These are phyloP conservation scores for Rhododendron kiyosumense DNA, from an alignment of 148 eudicot genomes.

Conservation along the genomic window DNA sequence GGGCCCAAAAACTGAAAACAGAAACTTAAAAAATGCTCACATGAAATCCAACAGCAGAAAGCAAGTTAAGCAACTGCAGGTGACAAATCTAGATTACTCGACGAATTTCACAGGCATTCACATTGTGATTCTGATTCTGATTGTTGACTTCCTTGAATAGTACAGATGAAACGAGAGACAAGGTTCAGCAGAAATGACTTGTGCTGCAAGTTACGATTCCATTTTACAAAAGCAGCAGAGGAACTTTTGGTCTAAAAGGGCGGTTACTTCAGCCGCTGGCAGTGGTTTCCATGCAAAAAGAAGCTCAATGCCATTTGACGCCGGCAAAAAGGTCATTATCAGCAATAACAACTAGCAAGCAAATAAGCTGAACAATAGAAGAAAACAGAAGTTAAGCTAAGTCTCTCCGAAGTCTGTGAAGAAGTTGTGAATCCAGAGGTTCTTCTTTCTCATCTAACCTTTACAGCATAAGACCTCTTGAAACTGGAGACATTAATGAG, in stretches of 20 bases:
- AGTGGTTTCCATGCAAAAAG: neutral
- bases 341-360: neutral
- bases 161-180: neutral
- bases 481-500: neutral
- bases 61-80: neutral
- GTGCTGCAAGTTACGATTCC: neutral
- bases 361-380: neutral
- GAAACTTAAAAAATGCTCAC: too few relatives aligned
- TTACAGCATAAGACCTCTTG: slow-evolving; percentile 6
- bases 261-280: neutral
- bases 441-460: slow-evolving; percentile 5
- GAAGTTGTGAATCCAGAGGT: neutral
- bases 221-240: neutral
- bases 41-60: neutral
- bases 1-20: too few relatives aligned
- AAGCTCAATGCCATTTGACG: slow-evolving; percentile 4
- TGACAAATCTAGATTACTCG: neutral
- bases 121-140: neutral
- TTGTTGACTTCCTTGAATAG: neutral
- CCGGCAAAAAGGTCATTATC: neutral
- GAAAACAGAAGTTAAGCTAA: neutral
- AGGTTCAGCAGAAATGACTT: neutral
- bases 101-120: neutral
- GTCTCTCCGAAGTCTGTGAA: neutral
- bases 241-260: neutral